A percentile compares a stretch with the other conserved stretches of the same genome.
Evolutionary conservation across 106 monocot genomes (phyloP).

Genomic region (Acanthochlamys bracteata): DNA sequence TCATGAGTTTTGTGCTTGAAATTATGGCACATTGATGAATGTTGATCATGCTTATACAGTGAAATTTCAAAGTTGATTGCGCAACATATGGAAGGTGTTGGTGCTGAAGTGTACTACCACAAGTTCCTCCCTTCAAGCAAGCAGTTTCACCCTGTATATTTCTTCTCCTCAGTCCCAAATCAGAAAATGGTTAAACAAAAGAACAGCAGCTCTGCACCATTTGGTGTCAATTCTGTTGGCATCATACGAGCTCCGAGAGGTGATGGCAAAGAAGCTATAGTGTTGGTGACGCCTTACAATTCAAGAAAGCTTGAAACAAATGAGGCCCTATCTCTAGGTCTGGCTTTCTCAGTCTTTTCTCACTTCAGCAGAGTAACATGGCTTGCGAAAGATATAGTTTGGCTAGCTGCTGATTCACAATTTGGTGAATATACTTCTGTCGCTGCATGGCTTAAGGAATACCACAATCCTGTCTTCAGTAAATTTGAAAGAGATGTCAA

Average conservation of each 20-base stretch:
- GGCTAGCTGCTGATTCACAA: slow-evolving; percentile 78
- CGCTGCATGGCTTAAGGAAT: slow-evolving; percentile 68
- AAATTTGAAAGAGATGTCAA: slow-evolving; percentile 15
- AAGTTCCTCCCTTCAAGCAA: slow-evolving; percentile 27
- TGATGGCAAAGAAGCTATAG: slow-evolving; percentile 94
- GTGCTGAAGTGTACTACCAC: slow-evolving; percentile 82
- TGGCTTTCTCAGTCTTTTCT: slow-evolving; percentile 73
- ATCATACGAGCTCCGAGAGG: slow-evolving; percentile 80
- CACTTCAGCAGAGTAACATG: slow-evolving; percentile 65
- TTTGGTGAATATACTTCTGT: slow-evolving; percentile 77
- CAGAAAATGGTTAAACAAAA: not conserved
- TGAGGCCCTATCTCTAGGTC: slow-evolving; percentile 57
- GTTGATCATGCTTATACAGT: slow-evolving; percentile 23
- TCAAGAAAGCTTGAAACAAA: slow-evolving; percentile 32
- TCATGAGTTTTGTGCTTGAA: too few relatives aligned
- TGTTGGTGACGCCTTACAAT: slow-evolving; percentile 84
- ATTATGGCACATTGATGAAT: not conserved
- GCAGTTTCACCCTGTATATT: slow-evolving; percentile 49
- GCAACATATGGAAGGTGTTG: slow-evolving; percentile 42
- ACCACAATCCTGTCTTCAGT: slow-evolving; percentile 64
- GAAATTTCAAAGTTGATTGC: slow-evolving; percentile 49
- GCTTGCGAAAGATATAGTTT: slow-evolving; percentile 92
- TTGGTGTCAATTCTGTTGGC: slow-evolving; percentile 61
- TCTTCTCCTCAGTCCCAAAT: slow-evolving; percentile 45
- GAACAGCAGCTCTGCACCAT: slow-evolving; percentile 31